Evolutionary conservation across 2,329 filamentous ascomycete genomes (phyloP).

Genomic region (Arthroderma sp.): DNA sequence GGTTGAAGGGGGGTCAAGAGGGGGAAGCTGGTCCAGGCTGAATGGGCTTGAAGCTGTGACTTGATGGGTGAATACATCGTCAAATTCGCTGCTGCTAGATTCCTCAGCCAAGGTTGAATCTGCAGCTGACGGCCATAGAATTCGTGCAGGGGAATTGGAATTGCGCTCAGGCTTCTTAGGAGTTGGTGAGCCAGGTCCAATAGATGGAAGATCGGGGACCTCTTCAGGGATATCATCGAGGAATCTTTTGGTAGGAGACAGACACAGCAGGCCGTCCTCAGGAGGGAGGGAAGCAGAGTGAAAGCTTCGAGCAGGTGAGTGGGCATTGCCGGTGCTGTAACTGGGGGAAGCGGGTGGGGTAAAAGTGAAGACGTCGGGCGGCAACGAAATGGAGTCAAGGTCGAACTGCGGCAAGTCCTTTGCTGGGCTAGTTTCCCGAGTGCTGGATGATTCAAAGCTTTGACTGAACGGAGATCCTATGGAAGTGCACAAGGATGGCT

Average conservation of each 20-base stretch:
- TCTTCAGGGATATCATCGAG: constrained; percentile 21
- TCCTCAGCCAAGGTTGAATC: constrained; percentile 24
- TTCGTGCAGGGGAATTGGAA: constrained; percentile 12
- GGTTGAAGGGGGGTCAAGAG: constrained; percentile 18
- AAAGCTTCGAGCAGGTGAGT: constrained; percentile 23
- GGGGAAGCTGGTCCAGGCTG: constrained; percentile 19
- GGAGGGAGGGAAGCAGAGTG: constrained; percentile 27
- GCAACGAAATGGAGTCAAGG: constrained; percentile 21
- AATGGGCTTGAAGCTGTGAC: constrained; percentile 17
- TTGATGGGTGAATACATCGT: constrained; percentile 28
- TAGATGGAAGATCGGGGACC: constrained; percentile 16
- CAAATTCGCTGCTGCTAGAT: constrained; percentile 23
- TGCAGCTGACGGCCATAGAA: constrained; percentile 25
- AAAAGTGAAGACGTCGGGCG: constrained; percentile 31
- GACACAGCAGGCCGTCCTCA: constrained; percentile 25
- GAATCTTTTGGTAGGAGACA: constrained; percentile 21
- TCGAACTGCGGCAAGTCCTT: constrained; percentile 20
- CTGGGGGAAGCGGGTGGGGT: constrained; percentile 36
- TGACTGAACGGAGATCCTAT: constrained; percentile 28
- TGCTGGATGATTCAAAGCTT: constrained; percentile 27
- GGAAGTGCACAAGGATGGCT: constrained; percentile 25
- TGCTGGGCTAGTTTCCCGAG: constrained; percentile 22
- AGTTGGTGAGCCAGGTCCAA: constrained; percentile 10
- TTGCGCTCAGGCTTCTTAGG: constrained; percentile 6
- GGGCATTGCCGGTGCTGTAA: constrained; percentile 25